Evolutionary conservation across 176 grass and related monocot species (phyloP).

Genomic region (Eremochloa ophiuroides): DNA sequence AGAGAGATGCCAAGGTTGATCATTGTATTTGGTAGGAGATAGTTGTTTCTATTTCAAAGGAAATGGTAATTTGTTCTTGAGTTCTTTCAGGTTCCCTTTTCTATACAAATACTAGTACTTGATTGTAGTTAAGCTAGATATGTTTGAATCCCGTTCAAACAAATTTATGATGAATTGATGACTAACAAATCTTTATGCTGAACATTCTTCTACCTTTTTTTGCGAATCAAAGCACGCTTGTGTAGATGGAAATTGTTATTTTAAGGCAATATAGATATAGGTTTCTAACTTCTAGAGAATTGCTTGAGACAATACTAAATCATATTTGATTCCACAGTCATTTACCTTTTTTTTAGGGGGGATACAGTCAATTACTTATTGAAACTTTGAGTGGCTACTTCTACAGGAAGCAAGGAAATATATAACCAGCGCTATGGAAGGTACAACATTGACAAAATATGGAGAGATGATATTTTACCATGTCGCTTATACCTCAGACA

Average conservation of each 20-base stretch:
- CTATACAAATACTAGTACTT: neutral
- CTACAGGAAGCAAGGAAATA: slow-evolving; percentile 79
- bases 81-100: neutral
- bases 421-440: slow-evolving; percentile 73
- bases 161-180: neutral
- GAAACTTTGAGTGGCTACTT: slow-evolving; percentile 4
- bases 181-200: neutral
- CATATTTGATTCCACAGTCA: neutral
- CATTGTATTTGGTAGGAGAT: slow-evolving; percentile 2
- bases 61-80: neutral
- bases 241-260: neutral
- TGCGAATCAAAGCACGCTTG: neutral
- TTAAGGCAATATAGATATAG: neutral
- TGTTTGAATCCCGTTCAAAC: neutral
- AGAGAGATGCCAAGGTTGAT: slow-evolving; percentile 82
- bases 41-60: neutral
- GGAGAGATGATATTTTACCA: slow-evolving; percentile 90
- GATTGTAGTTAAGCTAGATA: neutral
- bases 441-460: slow-evolving; percentile 88
- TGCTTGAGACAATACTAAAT: neutral
- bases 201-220: neutral
- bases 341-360: too few relatives aligned
- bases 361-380: neutral
- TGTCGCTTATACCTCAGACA: slow-evolving; percentile 90
- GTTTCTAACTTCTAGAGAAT: neutral